Conservation (phyloP, 2,329 filamentous ascomycete genomes). For the Ophiocordyceps sinensis region DNA sequence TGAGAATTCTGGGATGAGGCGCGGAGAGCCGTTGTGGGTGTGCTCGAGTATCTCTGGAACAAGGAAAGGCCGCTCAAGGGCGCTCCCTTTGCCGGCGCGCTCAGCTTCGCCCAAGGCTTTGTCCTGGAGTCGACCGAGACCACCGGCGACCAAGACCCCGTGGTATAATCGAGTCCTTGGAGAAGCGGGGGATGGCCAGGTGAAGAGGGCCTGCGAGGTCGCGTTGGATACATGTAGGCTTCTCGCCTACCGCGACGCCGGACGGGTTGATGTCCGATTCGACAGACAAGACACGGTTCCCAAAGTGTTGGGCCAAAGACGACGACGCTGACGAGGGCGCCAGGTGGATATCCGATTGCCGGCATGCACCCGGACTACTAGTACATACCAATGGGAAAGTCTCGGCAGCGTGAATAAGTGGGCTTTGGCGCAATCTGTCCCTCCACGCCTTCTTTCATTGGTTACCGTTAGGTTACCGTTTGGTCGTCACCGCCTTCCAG, state of each 20-base stretch:
- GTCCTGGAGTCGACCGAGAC: not conserved
- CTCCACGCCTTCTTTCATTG: no score
- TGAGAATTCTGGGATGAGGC: not conserved
- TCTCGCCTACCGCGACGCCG: slow-evolving; percentile 7
- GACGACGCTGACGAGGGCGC: not conserved
- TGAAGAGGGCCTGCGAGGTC: not conserved
- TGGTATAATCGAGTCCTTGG: not conserved
- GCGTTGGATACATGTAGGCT: not conserved
- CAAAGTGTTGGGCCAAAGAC: not conserved
- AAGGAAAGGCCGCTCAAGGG: not conserved
- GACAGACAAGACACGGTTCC: not conserved
- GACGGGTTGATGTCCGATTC: slow-evolving; percentile 2
- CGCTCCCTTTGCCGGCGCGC: not conserved
- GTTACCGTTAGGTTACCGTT: no score
- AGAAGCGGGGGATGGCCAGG: not conserved
- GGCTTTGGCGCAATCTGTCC: no score
- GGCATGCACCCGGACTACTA: no score
- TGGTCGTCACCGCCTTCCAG: no score
- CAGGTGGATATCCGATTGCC: not conserved
- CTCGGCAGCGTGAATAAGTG: no score
- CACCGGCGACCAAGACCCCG: not conserved
- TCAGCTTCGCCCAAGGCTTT: not conserved
- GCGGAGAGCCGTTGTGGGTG: not conserved
- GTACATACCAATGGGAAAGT: no score
- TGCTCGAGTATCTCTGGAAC: not conserved